These are phyloP conservation scores for Euphorbia peplus DNA, from an alignment of 345 rosid species.

Conservation along the genomic window DNA sequence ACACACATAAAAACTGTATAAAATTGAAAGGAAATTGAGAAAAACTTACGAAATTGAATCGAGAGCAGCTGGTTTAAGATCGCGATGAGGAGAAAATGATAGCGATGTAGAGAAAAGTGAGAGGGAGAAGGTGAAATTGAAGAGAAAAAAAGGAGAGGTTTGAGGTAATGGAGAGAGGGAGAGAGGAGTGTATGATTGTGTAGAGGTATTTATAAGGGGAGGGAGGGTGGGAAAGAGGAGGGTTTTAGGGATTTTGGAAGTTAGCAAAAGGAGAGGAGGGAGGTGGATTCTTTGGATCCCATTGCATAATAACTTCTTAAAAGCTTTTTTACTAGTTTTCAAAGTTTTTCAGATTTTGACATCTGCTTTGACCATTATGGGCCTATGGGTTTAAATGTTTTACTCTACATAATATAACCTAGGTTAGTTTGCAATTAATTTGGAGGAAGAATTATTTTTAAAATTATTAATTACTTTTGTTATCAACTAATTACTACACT, in stretches of 20 bases:
- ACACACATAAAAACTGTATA: neutral
- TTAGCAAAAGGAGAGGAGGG: too few relatives aligned
- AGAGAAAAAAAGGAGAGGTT: neutral
- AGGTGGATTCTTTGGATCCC: neutral
- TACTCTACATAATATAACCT: too few relatives aligned
- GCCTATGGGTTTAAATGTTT: neutral
- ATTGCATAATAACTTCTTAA: constrained; percentile 14
- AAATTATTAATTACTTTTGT: too few relatives aligned
- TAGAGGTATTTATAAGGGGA: neutral
- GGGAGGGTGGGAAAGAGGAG: neutral
- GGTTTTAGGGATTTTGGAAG: constrained; percentile 17
- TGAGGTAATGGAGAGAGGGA: neutral
- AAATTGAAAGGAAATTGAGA: neutral
- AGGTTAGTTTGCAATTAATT: too few relatives aligned
- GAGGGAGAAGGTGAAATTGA: neutral
- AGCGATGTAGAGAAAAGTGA: neutral
- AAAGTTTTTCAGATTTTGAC: neutral
- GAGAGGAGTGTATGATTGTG: too few relatives aligned
- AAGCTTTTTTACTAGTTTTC: neutral
- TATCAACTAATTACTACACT: too few relatives aligned
- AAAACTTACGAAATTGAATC: neutral
- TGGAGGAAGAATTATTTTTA: too few relatives aligned
- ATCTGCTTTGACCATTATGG: neutral
- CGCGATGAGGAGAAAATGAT: neutral
- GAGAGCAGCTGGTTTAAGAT: too few relatives aligned